phyloP scores from a whole-genome alignment of 345 rosid species.

The Ceriops tagal region DNA sequence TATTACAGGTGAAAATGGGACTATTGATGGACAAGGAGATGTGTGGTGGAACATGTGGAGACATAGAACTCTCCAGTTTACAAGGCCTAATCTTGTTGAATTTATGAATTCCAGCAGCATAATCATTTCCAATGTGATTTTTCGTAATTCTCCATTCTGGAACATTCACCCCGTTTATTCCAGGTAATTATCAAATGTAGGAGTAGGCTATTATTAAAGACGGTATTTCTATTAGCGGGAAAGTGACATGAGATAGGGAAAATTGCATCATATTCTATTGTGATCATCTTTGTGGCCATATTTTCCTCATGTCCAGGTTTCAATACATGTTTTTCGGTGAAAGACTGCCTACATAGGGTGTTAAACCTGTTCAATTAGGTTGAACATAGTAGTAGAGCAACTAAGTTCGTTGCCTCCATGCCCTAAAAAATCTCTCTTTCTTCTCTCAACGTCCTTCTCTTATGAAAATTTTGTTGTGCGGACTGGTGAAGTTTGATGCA shows the following conservation, averaged over 20 bases:
- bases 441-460: neutral
- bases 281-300: too few species aligned
- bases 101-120: constrained; percentile 64
- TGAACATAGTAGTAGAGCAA: too few species aligned
- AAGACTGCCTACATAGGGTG: too few species aligned
- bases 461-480: neutral
- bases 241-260: neutral
- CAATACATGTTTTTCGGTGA: too few species aligned
- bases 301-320: too few species aligned
- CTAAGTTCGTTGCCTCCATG: too few species aligned
- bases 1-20: constrained; percentile 80
- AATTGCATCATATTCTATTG: too few species aligned
- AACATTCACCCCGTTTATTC: constrained; percentile 94
- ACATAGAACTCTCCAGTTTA: constrained; percentile 64
- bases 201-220: neutral
- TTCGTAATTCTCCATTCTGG: constrained; percentile 91
- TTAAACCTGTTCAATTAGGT: too few species aligned
- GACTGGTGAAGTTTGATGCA: neutral
- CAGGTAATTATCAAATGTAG: constrained; percentile 42
- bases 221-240: neutral
- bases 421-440: neutral
- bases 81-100: constrained; percentile 83
- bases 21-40: constrained; percentile 95
- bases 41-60: constrained; percentile 99
- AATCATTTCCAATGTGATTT: constrained; percentile 75